Evolutionary conservation across 306 rosid species (phyloP), one percentile per base, ranked within the genome.

Genomic region (Hylodesmum podocarpum): DNA sequence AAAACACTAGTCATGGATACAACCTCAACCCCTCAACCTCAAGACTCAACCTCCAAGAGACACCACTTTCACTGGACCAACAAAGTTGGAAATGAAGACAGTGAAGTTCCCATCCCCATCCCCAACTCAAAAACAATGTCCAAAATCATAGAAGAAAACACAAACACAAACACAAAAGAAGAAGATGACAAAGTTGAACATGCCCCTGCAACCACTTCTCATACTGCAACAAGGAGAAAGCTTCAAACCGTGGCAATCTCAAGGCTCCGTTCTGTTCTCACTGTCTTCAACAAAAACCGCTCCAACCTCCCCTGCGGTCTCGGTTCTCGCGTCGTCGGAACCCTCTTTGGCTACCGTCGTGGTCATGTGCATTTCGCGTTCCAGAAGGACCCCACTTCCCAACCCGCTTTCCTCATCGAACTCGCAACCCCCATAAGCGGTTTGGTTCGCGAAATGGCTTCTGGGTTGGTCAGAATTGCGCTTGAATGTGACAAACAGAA

Each of bases 21-120:
- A 58, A 40, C 61, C 50, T 46, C 68, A 33, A 69, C 44, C 27
- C 33, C 46, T 18, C 55, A 49, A 49, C 47, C 84, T 55, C 93
- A 87, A 70, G 91, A 90, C 73, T 86, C 82, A 67, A 88, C 96
- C 78, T 95, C 98, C 81, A 91, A 89, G 84, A 87, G 98, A 80
- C 99, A 96, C 90, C 99, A 96, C 90, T 92, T 92, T 88, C 96
- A 89, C 87, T 91, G 97, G 97, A 91, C 94, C 13, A 91, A 91
- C 81, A 92, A 96, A 66, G 97, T 93, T 19, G 92, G 89, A 31
- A 84, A 84, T 55, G 97, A 96, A 88, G 97, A 92, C 4, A 34
- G 36, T 8, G 84, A 85, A 70, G 70, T 53, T 31, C 74, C 79
- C n/a, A n/a, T n/a, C n/a, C n/a, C n/a, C n/a, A n/a, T n/a, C 57